These are phyloP conservation scores for Fusarium xyrophilum DNA, from an alignment of 2,329 filamentous ascomycete species.

Conservation along the genomic window DNA sequence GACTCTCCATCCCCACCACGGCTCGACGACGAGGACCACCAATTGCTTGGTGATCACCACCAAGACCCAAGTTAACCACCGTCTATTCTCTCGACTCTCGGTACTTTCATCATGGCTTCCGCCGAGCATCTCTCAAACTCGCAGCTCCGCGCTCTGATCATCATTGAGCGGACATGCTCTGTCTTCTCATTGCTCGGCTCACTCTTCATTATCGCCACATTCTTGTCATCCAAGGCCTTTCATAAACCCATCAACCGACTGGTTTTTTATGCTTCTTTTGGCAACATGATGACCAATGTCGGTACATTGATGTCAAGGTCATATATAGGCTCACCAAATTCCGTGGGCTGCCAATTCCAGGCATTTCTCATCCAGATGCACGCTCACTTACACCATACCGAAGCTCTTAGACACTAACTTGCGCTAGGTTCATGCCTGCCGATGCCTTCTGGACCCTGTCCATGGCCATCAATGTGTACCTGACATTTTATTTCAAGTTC, in stretches of 20 bases:
- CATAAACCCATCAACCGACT: conserved; percentile 88
- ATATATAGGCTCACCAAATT: conserved; percentile 58
- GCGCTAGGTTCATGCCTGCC: conserved; percentile 75
- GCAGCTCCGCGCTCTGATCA: conserved; percentile 63
- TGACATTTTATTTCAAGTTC: conserved; percentile 80
- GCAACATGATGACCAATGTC: conserved; percentile 79
- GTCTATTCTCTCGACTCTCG: background rate
- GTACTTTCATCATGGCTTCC: conserved; percentile 25
- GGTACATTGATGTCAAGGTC: conserved; percentile 75
- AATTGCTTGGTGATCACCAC: background rate
- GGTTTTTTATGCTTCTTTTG: conserved; percentile 83
- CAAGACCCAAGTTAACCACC: background rate
- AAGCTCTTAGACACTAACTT: conserved; percentile 22
- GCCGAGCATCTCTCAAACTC: conserved; percentile 20
- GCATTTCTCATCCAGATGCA: conserved; percentile 84
- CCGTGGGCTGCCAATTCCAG: conserved; percentile 73
- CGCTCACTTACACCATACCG: conserved; percentile 39
- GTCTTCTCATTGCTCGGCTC: conserved; percentile 75
- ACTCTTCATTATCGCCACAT: conserved; percentile 74
- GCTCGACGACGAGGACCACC: conserved; percentile 1
- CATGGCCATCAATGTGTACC: conserved; percentile 84
- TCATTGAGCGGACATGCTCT: conserved; percentile 73
- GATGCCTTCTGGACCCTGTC: conserved; percentile 79
- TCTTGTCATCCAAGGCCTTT: conserved; percentile 71
- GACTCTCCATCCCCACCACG: background rate